Evolutionary conservation across 768 basidiomycete species (phyloP), one percentile per base, ranked within the genome.

Genomic region (Boletus rubropictus): DNA sequence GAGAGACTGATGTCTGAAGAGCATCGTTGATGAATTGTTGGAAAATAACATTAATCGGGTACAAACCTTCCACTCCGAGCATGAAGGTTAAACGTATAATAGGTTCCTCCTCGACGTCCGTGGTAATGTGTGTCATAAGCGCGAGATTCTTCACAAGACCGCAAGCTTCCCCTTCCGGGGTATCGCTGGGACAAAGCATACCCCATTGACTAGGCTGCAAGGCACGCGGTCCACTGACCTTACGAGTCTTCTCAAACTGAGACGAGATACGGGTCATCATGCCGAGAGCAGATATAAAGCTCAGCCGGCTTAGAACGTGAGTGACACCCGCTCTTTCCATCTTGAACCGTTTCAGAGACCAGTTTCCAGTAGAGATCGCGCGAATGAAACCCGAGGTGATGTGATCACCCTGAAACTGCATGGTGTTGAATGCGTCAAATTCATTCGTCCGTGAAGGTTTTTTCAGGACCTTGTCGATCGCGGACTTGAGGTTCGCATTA

Each of bases 181-280:
- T 99, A 67, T 99, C 96, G 63, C 89, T 92, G 1, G 96, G 91
- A 70, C 96, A 99, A 17, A 98, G 73, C 73, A 99, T 89, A 31
- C 96, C 96, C 96, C 96, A 99, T 69, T 99, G 96, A 76, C 86
- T 90, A 5, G 96, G 95, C 63, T 99, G 96, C 50, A 99, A 68
- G 18, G 95, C 94, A 58, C 96, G 81, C 25, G 96, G 96, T 34
- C 96, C 96, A 55, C 91, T 95, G 50, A 99, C 96, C 67, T 99
- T 99, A 49, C 96, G 75, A 18, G 96, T 98, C 78, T 99, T 99
- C 69, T 99, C 96, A 63, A 99, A 99, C 69, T 99, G 96, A 18
- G 91, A 95, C 10, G 89, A 87, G 54, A 99, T 99, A 20, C 96
- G 85, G 8, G 96, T 99, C 96, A 99, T 99, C 96, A 98, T 99